Conservation (phyloP, 805 yeast genomes). For the Candida tammaniensis region DNA sequence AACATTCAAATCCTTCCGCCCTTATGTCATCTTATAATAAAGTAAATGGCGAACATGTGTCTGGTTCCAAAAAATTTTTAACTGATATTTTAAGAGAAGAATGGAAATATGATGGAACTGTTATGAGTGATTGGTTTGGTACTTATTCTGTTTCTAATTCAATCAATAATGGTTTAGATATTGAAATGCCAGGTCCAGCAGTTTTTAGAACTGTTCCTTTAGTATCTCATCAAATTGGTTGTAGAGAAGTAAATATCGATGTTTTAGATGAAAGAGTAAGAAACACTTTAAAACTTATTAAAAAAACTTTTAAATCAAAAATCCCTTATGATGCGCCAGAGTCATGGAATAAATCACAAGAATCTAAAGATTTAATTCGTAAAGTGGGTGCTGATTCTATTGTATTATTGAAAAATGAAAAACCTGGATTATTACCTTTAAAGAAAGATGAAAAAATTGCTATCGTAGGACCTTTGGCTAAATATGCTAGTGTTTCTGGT, state of each 20-base stretch:
- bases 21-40: constrained; percentile 31
- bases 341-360: not conserved
- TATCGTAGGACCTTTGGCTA: constrained; percentile 31
- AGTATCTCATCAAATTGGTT: constrained; percentile 19
- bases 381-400: constrained; percentile 24
- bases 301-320: constrained; percentile 17
- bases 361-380: constrained; percentile 17
- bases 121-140: constrained; percentile 34
- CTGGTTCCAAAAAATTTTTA: constrained; percentile 20
- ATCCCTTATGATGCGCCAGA: constrained; percentile 14
- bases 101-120: constrained; percentile 28
- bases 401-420: constrained; percentile 28
- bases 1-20: constrained; percentile 23
- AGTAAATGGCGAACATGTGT: constrained; percentile 27
- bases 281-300: constrained; percentile 24
- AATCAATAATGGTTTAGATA: constrained; percentile 26
- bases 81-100: constrained; percentile 23
- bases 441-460: constrained; percentile 29
- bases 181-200: constrained; percentile 35
- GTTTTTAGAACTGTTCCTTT: constrained; percentile 16
- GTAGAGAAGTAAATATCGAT: constrained; percentile 22
- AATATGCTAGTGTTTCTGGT: constrained; percentile 24
- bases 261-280: constrained; percentile 25
- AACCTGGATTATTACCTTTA: constrained; percentile 21
- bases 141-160: constrained; percentile 23